Evolutionary conservation across 140 eudicot genomes (phyloP), one percentile per base, ranked within the genome.

Genomic region (Oenanthe javanica): DNA sequence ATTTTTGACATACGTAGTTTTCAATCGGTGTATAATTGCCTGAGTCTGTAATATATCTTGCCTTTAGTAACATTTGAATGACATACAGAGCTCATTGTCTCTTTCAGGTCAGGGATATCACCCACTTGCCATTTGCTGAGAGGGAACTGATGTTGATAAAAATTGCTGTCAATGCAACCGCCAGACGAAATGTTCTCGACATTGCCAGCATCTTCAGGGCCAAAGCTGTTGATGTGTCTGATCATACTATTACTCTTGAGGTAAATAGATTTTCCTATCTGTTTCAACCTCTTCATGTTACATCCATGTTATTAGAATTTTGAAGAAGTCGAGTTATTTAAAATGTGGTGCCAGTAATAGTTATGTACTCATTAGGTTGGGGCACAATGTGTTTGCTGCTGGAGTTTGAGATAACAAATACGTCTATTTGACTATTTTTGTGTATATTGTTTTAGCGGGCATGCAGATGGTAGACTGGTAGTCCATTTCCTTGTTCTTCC

Each of bases 131-230:
- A 72, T 93, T 95, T 86, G 97, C 99, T 81, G 99, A 95, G 89
- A 79, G 99, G 82, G 99, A 95, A 81, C 67, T 95, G 82, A 93
- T 95, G 99, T 80, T 95, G 83, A 91, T 95, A 80, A 95, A 95
- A 81, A 92, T 95, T 81, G 97, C 98, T 49, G 99, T 92, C 72
- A 95, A 95, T 81, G 82, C 97, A 75, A 45, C 99, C 16, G 99
- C 99, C 54, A 82, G 98, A 5, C 99, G 98, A 66, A 91, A 87
- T 87, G 98, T 95, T 84, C 97, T 95, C 55, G 99, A 95, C 85
- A 92, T 95, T 81, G 97, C 99, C 47, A 92, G 97, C 83, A 95
- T 95, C 80, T 95, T 95, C 81, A 89, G 98, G 87, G 99, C 99
- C 45, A 95, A 89, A 87, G 93, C 99, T 5, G 98, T 93, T 76